Evolutionary conservation across 2,329 filamentous ascomycete species (phyloP).

Genomic region (Graphilbum sp.): DNA sequence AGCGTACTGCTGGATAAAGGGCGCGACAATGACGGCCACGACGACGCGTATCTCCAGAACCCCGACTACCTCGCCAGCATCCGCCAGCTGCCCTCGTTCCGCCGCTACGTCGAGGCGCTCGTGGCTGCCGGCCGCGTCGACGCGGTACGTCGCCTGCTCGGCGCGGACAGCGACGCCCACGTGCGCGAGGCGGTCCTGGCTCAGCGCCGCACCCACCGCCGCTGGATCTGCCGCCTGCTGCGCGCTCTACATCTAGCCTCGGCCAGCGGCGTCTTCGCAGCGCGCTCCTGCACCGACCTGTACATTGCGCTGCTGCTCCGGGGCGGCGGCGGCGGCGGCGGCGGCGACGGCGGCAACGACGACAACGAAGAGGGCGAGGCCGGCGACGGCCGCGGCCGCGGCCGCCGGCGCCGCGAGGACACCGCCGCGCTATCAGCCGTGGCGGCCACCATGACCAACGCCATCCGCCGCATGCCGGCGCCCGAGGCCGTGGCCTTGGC

Average conservation of each 20-base stretch:
- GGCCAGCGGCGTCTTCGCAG: conserved; percentile 14
- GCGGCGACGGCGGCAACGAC: not conserved
- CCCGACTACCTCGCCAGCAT: conserved; percentile 49
- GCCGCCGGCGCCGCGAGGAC: too few species aligned
- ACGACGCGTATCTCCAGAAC: conserved; percentile 19
- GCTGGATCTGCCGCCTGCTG: conserved; percentile 25
- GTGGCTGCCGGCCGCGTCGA: conserved; percentile 24
- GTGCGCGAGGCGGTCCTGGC: conserved; percentile 20
- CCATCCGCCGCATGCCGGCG: conserved; percentile 43
- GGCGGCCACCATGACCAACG: conserved; percentile 26
- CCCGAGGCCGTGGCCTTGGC: conserved; percentile 27
- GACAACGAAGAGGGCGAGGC: not conserved
- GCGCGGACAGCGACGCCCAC: conserved; percentile 12
- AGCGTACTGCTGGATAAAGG: conserved; percentile 39
- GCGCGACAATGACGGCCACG: not conserved
- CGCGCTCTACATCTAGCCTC: conserved; percentile 31
- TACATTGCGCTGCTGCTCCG: conserved; percentile 35
- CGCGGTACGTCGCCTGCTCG: conserved; percentile 35
- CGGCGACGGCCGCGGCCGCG: conserved; percentile 17
- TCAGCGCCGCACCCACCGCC: conserved; percentile 16
- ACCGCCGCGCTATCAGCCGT: conserved; percentile 22
- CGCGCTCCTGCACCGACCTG: conserved; percentile 30
- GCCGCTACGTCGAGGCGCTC: conserved; percentile 29
- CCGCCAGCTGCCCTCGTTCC: conserved; percentile 55
- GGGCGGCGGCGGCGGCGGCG: conserved; percentile 17